These are phyloP conservation scores for Chloranthus sessilifolius DNA, from an alignment of 164 flowering plant species.

Conservation along the genomic window DNA sequence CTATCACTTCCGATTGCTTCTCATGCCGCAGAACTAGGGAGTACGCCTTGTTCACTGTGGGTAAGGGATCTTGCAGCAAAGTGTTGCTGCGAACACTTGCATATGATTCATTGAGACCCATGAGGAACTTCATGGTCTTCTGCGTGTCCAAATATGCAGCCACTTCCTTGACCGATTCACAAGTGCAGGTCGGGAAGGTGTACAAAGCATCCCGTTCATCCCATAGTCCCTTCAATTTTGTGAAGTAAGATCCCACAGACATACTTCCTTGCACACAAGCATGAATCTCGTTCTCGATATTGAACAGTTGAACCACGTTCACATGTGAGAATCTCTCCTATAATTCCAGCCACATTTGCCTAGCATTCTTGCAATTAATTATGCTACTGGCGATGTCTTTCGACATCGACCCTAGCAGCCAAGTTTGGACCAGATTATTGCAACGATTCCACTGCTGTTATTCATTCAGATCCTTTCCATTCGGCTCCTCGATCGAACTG, in stretches of 20 bases:
- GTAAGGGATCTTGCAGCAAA: background rate
- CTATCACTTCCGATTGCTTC: background rate
- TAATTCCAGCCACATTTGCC: background rate
- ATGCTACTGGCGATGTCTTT: background rate
- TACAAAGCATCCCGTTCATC: constrained; percentile 2
- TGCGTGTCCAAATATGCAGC: no score
- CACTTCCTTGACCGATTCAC: no score
- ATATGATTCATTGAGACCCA: background rate
- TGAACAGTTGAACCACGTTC: no score
- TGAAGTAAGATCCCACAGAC: background rate
- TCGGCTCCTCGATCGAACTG: background rate
- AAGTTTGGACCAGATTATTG: constrained; percentile 5
- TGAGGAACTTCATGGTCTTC: no score
- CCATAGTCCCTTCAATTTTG: constrained; percentile 1
- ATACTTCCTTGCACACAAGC: constrained; percentile 3
- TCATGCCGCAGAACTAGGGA: constrained; percentile 1
- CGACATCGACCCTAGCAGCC: constrained; percentile 4
- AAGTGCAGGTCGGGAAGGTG: background rate
- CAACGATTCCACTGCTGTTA: background rate
- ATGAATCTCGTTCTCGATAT: constrained; percentile 7
- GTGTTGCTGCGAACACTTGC: background rate
- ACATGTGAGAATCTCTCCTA: constrained; percentile 4
- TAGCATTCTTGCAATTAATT: background rate
- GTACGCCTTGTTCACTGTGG: no score
- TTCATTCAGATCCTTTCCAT: background rate